Conservation (phyloP, 2,329 filamentous ascomycete genomes). For the Colletotrichum neosansevieriae region DNA sequence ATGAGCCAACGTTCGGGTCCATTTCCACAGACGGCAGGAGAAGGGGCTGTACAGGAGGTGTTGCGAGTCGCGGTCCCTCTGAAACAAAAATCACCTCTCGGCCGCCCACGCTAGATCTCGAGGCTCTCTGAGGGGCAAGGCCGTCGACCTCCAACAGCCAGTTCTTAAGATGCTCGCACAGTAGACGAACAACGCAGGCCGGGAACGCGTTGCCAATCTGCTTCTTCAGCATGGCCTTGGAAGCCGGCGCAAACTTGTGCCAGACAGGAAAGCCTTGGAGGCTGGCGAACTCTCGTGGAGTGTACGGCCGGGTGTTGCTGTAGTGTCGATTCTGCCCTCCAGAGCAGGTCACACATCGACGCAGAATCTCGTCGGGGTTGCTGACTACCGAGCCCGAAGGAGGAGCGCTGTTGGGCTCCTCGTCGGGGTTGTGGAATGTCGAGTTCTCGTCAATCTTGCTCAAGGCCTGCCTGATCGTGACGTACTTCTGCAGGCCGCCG, state of each 20-base stretch:
- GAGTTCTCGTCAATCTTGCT: conserved; percentile 46
- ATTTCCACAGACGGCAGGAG: neutral
- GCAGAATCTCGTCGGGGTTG: conserved; percentile 60
- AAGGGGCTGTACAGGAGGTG: neutral
- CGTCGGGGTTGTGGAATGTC: conserved; percentile 54
- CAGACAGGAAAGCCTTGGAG: conserved; percentile 76
- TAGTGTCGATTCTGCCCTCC: conserved; percentile 75
- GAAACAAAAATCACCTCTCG: conserved; percentile 32
- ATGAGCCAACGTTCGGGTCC: neutral
- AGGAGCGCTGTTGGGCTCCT: conserved; percentile 44
- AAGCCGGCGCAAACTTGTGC: conserved; percentile 67
- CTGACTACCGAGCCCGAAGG: conserved; percentile 47
- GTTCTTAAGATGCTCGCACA: conserved; percentile 62
- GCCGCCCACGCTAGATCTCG: conserved; percentile 17
- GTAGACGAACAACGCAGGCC: conserved; percentile 63
- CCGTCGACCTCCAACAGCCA: conserved; percentile 61
- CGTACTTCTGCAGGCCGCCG: conserved; percentile 51
- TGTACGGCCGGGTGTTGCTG: conserved; percentile 72
- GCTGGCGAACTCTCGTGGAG: conserved; percentile 74
- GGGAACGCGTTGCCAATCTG: conserved; percentile 88
- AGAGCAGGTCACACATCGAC: conserved; percentile 73
- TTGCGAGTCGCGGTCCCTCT: neutral
- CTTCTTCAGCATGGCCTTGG: conserved; percentile 55
- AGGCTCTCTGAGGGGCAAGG: neutral
- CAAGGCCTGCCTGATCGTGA: conserved; percentile 60